These are phyloP conservation scores for Mucor circinelloides DNA, from an alignment of 371 early-diverging fungal genomes.

Conservation along the genomic window DNA sequence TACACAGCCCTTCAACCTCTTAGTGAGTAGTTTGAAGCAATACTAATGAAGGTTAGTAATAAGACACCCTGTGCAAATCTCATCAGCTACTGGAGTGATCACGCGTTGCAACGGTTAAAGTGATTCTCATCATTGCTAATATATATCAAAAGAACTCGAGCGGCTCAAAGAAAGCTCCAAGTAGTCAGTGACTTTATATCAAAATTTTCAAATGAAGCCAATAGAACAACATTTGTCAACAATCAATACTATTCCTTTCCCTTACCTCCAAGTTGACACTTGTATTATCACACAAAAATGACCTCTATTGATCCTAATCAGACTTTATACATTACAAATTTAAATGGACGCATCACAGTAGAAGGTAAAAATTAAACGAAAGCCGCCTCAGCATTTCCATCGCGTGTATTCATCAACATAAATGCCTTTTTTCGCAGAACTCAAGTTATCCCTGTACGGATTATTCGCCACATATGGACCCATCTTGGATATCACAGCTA, in stretches of 20 bases:
- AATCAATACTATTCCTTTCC: not conserved
- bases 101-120: not conserved
- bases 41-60: too few species aligned
- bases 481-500: slow-evolving; percentile 83
- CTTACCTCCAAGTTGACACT: not conserved
- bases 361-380: slow-evolving; percentile 51
- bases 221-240: not conserved
- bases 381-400: not conserved
- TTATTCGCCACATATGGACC: slow-evolving; percentile 84
- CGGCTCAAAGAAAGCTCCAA: not conserved
- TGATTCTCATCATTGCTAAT: not conserved
- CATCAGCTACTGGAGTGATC: too few species aligned
- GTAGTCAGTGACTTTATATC: not conserved
- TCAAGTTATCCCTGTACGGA: slow-evolving; percentile 69
- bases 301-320: slow-evolving; percentile 58
- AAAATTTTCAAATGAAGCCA: slow-evolving; percentile 1
- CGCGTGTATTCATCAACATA: not conserved
- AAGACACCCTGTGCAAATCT: too few species aligned
- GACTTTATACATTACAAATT: slow-evolving; percentile 68
- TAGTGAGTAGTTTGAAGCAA: too few species aligned
- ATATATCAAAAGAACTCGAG: not conserved
- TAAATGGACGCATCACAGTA: slow-evolving; percentile 69
- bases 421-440: slow-evolving; percentile 46
- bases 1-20: too few species aligned
- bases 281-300: slow-evolving; percentile 13